Evolutionary conservation across 2,329 filamentous ascomycete species (phyloP).

Genomic region (Pseudofabraea citricarpa): DNA sequence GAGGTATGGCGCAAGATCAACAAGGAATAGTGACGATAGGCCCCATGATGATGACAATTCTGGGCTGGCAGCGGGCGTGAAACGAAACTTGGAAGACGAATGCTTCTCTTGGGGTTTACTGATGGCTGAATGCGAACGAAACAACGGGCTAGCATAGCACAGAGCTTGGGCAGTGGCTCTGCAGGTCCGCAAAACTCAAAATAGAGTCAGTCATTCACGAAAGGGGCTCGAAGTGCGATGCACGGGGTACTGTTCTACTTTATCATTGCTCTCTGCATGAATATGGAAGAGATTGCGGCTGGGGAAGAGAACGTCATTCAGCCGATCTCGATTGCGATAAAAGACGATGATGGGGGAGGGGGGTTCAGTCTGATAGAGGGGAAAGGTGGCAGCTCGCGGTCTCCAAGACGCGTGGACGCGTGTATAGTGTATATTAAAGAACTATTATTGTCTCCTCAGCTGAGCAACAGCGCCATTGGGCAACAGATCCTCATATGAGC

Average conservation of each 20-base stretch:
- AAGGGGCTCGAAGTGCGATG: conserved; percentile 2
- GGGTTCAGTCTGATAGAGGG: conserved; percentile 8
- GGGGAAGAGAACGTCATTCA: conserved; percentile 16
- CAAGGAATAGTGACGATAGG: conserved; percentile 37
- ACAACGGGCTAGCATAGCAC: not conserved
- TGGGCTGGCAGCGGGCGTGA: no score
- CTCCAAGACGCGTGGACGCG: conserved; percentile 15
- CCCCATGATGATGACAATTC: no score
- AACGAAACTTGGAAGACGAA: not conserved
- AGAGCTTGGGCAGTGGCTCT: not conserved
- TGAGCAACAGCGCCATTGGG: conserved; percentile 12
- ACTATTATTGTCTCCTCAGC: conserved; percentile 13
- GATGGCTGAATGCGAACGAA: not conserved
- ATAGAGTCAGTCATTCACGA: conserved; percentile 14
- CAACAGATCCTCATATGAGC: conserved; percentile 19
- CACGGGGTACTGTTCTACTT: conserved; percentile 3
- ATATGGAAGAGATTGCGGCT: conserved; percentile 10
- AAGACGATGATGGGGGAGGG: conserved; percentile 5
- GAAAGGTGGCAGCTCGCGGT: not conserved
- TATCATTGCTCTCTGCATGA: conserved; percentile 15
- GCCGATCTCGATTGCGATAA: conserved; percentile 15
- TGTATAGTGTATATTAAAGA: no score
- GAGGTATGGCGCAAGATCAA: conserved; percentile 62
- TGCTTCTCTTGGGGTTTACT: not conserved
- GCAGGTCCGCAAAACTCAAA: conserved; percentile 5